Evolutionary conservation across 768 basidiomycete genomes (phyloP), one percentile per base, ranked within the genome.

Genomic region (Coprinopsis cinerea): DNA sequence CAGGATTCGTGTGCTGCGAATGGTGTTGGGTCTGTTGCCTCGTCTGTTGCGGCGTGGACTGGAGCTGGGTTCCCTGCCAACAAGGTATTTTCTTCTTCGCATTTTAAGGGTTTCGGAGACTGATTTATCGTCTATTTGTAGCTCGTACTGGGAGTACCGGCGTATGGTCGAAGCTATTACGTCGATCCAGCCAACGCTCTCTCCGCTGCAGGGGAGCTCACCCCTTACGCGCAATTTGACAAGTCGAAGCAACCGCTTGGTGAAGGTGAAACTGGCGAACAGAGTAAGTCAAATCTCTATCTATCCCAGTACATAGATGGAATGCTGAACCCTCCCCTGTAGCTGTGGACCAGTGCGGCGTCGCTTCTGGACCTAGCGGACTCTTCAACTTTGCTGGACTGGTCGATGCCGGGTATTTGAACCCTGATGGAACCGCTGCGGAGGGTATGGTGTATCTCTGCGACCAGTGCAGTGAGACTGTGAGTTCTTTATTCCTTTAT

Each of bases 91-190:
- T 47, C 25, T 58, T 35, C 17, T 20, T 13, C n/a, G 11, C 20
- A 30, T 42, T n/a, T 32, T 35, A n/a, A 9, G 2, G 3, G 24
- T 44, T 11, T 14, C 20, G 26, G n/a, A 25, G 32, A 32, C 44
- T 6, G 14, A 23, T 26, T n/a, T 18, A 25, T 42, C 63, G 28
- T 27, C 23, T 23, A 4, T 43, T 10, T 43, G 7, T 18, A 74
- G 65, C 81, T 93, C 49, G 76, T 86, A 17, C 78, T 96, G 27
- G 93, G 89, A 41, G 79, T 96, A 0, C 73, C 91, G 0, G 66
- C 83, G 10, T 94, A 90, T 63, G 89, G 88, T 1, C 89, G 88
- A 63, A 77, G 83, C 36, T 92, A 71, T 73, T 51, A 53, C 18
- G 85, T 88, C 23, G 24, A 56, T 35, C 53, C 4, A 5, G 53